These are phyloP conservation scores for Telopea speciosissima DNA, from an alignment of 177 flowering plant genomes.

Conservation along the genomic window DNA sequence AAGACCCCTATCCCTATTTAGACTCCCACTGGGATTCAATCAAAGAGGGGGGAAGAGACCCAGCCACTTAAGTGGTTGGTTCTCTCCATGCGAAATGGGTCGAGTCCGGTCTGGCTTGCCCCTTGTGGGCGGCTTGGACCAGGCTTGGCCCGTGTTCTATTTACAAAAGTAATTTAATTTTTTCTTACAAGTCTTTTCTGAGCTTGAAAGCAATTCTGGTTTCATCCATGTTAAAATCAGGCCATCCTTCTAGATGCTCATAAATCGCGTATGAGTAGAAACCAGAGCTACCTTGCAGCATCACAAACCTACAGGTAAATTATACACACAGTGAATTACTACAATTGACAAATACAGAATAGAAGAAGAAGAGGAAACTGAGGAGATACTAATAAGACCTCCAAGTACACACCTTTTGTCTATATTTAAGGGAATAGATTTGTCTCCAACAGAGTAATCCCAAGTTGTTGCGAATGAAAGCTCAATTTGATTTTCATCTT, in stretches of 20 bases:
- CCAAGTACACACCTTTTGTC: conserved; percentile 58
- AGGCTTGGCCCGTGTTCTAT: too few species aligned
- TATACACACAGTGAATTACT: not conserved
- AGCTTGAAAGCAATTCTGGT: conserved; percentile 74
- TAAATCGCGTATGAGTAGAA: conserved; percentile 75
- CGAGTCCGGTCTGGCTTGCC: too few species aligned
- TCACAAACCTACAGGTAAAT: conserved; percentile 42
- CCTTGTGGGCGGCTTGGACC: too few species aligned
- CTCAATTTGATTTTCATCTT: conserved; percentile 77
- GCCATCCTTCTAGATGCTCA: conserved; percentile 64
- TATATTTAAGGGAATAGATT: conserved; percentile 59
- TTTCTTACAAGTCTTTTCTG: conserved; percentile 51
- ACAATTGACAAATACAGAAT: conserved; percentile 27
- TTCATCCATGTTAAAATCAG: conserved; percentile 50
- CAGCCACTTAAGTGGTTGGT: too few species aligned
- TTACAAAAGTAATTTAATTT: too few species aligned
- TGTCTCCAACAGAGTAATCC: conserved; percentile 56
- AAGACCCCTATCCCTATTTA: too few species aligned
- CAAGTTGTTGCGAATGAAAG: conserved; percentile 74
- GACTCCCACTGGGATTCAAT: too few species aligned
- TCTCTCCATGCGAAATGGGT: too few species aligned
- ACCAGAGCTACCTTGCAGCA: conserved; percentile 65
- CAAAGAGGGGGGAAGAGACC: too few species aligned
- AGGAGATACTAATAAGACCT: not conserved
- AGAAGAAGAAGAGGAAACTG: not conserved